Evolutionary conservation across 805 yeast species (phyloP), one percentile per base, ranked within the genome.

Genomic region (Cyberlindnera japonica): DNA sequence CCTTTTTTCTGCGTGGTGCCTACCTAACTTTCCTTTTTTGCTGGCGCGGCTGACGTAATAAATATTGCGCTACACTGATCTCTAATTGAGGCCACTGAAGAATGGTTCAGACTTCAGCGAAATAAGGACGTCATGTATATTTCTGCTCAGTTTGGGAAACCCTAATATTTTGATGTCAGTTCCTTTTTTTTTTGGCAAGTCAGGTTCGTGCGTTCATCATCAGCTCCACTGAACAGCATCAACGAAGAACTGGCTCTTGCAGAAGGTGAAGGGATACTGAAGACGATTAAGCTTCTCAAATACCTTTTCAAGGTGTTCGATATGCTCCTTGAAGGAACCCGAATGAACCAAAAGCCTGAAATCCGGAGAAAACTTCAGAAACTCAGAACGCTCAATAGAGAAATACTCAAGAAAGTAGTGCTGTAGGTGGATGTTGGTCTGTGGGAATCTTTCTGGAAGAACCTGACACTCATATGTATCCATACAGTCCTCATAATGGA

Each of bases 381-480:
- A 33, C 12, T 22, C 8, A 7, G 4, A 13, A 13, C 36, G 16
- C 21, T 33, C 36, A 6, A 16, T 15, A 3, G 16, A 7, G 21
- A 33, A 23, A 21, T 13, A 33, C 14, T 22, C 13, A 8, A 12
- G 16, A 19, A 33, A 33, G 14, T 23, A 33, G 28, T 23, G 20
- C 28, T 33, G 36, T 4, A 33, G 28, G 16, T 33, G 36, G n/a
- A 33, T 22, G 14, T 33, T 16, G n/a, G 36, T 33, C 36, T 33
- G 21, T 22, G 36, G 36, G 20, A 33, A 33, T 15, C 36, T 22
- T 16, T 33, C 36, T 7, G 36, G 36, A 6, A 33, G 21, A 10
- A 33, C 36, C 17, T 33, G 36, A 12, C 36, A 33, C 12, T 33
- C 36, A 28, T 33, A 33, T 3, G 36, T 23, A 5, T 15, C 12